Base-by-base conservation (phyloP, 331 rosid genomes). In the Quercus lobata region DNA sequence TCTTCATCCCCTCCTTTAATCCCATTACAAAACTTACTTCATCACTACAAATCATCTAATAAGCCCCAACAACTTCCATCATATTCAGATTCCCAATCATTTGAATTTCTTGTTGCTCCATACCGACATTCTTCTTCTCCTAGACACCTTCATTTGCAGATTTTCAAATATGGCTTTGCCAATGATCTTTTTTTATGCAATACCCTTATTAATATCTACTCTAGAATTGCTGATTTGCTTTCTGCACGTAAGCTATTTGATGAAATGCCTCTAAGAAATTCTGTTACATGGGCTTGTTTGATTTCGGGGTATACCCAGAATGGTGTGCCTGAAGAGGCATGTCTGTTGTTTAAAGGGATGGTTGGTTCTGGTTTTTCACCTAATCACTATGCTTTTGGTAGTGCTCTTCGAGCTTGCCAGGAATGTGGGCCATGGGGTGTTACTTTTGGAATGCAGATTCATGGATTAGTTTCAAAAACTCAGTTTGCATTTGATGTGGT, bases 381-480 rank as follows among this genome's bases (percentile, higher is more conserved):
- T 11, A 90, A 86, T 80, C 87, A 83, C 71, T 94, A 90, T 63
- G 91, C 97, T 54, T 75, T 86, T 52, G 90, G 95, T 68, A 88
- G 97, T 83, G 97, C 84, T 77, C 89, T 94, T 75, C 93, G 92
- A 81, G 97, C 95, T 65, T 92, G 97, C 84, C 97, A 91, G 72
- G 79, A 89, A 61, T 76, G 60, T 21, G 93, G 93, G 53, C 78
- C 88, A 14, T n/a, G 70, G 41, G 81, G 74, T 10, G 88, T 89
- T 66, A 83, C 69, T 78, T 84, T 94, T 11, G 97, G 97, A 77
- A 83, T 86, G 89, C 87, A 86, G 79, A 86, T 92, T 82, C 98
- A 94, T 71, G 94, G 89, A 56, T 79, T 92, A 18, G 53, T 92
- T 58, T 89, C 77, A 32, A 94, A 94, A 73, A 82, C 86, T 58